phyloP scores from a whole-genome alignment of 495 filamentous ascomycete genomes.

The Trichoderma orchidacearum region DNA sequence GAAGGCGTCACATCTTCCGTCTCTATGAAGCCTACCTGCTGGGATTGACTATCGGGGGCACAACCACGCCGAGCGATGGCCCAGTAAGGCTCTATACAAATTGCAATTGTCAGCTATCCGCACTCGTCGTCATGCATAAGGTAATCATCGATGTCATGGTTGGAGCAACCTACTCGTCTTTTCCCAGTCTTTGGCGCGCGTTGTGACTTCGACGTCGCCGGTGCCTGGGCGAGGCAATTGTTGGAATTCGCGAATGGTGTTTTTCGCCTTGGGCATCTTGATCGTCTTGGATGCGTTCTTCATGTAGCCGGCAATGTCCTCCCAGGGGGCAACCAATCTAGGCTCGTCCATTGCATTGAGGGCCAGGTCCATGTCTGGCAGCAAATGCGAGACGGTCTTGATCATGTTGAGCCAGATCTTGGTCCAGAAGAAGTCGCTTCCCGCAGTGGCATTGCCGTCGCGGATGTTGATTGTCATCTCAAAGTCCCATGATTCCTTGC shows the following conservation, averaged over 20 bases:
- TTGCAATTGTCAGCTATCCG: slow-evolving; percentile 12
- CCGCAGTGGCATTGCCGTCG: slow-evolving; percentile 37
- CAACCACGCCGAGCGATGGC: slow-evolving; percentile 46
- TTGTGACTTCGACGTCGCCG: slow-evolving; percentile 11
- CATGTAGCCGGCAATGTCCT: slow-evolving; percentile 45
- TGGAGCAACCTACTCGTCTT: slow-evolving; percentile 20
- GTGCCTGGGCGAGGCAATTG: slow-evolving; percentile 15
- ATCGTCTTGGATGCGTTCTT: slow-evolving; percentile 36
- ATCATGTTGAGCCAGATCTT: slow-evolving; percentile 47
- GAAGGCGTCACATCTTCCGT: slow-evolving; percentile 25
- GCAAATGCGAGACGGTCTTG: slow-evolving; percentile 37
- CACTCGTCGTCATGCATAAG: neutral
- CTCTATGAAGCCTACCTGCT: slow-evolving; percentile 24
- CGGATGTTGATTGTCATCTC: slow-evolving; percentile 48
- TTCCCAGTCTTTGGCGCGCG: slow-evolving; percentile 25
- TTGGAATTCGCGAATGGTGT: slow-evolving; percentile 18
- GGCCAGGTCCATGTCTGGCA: slow-evolving; percentile 61
- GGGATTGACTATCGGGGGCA: slow-evolving; percentile 43
- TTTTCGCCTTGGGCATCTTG: slow-evolving; percentile 17
- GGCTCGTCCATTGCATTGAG: slow-evolving; percentile 61
- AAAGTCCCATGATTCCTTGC: slow-evolving; percentile 35
- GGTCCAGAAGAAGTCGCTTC: slow-evolving; percentile 48
- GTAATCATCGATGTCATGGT: slow-evolving; percentile 7
- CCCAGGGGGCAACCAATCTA: slow-evolving; percentile 50
- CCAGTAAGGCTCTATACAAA: slow-evolving; percentile 41